Percentiles rank a stretch among this genome's conserved stretches.
Evolutionary conservation across 495 filamentous ascomycete genomes (phyloP).

Genomic region (Penicillium crystallinum): DNA sequence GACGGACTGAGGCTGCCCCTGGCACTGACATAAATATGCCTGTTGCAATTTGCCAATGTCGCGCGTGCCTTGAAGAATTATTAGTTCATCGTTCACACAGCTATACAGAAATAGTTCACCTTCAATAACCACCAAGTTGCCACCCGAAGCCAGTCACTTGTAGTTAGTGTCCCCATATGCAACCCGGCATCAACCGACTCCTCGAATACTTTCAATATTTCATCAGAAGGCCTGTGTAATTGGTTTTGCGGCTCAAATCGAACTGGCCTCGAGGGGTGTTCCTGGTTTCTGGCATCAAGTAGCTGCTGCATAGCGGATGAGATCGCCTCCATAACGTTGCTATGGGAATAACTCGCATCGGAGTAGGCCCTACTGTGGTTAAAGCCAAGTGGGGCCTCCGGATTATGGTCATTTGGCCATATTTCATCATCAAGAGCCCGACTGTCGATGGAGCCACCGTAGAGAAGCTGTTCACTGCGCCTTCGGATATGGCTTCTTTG

Average conservation of each 20-base stretch:
- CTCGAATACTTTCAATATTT: slow-evolving; percentile 21
- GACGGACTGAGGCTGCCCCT: slow-evolving; percentile 27
- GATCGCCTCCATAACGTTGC: slow-evolving; percentile 23
- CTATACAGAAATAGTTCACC: slow-evolving; percentile 13
- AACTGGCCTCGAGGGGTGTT: slow-evolving; percentile 27
- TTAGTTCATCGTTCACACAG: not conserved
- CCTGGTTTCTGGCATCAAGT: slow-evolving; percentile 22
- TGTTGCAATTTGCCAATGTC: slow-evolving; percentile 24
- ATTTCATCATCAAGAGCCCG: slow-evolving; percentile 3
- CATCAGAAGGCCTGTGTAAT: slow-evolving; percentile 25
- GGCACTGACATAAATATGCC: slow-evolving; percentile 17
- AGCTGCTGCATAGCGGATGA: slow-evolving; percentile 30
- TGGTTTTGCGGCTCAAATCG: slow-evolving; percentile 29
- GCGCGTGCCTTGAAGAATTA: slow-evolving; percentile 15
- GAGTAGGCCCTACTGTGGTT: not conserved
- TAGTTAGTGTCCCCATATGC: slow-evolving; percentile 21
- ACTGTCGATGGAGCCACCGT: slow-evolving; percentile 4
- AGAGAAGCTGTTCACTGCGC: slow-evolving; percentile 1
- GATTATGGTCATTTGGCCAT: slow-evolving; percentile 1
- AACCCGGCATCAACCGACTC: slow-evolving; percentile 21
- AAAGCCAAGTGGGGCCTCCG: slow-evolving; percentile 1
- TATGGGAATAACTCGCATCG: slow-evolving; percentile 1
- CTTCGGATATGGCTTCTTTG: not conserved
- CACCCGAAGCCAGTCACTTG: slow-evolving; percentile 35
- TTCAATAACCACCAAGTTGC: slow-evolving; percentile 47